Evolutionary conservation across 2,329 filamentous ascomycete genomes (phyloP).

Genomic region (Epichloe aotearoae): DNA sequence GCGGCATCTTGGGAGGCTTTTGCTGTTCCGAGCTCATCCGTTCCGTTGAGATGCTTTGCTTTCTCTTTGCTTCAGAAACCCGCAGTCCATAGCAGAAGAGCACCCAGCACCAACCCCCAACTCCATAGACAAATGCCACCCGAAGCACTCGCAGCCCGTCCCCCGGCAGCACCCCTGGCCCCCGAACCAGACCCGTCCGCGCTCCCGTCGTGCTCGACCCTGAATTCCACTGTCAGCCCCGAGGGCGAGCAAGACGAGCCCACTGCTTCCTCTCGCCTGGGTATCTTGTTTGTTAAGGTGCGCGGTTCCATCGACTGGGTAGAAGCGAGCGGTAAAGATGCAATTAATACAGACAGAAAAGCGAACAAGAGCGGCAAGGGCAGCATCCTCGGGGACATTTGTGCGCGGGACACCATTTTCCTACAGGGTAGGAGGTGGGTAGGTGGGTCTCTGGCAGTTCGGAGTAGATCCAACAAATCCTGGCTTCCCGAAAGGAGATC

Average conservation of each 20-base stretch:
- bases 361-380: no score
- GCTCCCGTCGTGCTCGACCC: conserved; percentile 19
- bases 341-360: not conserved
- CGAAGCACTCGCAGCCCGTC: not conserved
- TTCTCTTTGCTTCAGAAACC: not conserved
- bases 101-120: not conserved
- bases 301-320: not conserved
- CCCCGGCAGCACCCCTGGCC: not conserved
- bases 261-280: conserved; percentile 15
- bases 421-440: no score
- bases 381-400: not conserved
- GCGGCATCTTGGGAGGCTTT: no score
- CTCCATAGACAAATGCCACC: not conserved
- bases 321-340: not conserved
- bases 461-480: no score
- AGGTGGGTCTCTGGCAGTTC: no score
- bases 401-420: not conserved
- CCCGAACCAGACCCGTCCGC: conserved; percentile 5
- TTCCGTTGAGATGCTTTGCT: no score
- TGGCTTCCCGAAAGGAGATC: no score
- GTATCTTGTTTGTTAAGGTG: not conserved
- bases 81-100: not conserved
- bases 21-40: no score
- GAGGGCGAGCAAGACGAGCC: conserved; percentile 29
- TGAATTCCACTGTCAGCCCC: conserved; percentile 28